Evolutionary conservation across 805 yeast species (phyloP).

Genomic region (Monosporozyma unispora): DNA sequence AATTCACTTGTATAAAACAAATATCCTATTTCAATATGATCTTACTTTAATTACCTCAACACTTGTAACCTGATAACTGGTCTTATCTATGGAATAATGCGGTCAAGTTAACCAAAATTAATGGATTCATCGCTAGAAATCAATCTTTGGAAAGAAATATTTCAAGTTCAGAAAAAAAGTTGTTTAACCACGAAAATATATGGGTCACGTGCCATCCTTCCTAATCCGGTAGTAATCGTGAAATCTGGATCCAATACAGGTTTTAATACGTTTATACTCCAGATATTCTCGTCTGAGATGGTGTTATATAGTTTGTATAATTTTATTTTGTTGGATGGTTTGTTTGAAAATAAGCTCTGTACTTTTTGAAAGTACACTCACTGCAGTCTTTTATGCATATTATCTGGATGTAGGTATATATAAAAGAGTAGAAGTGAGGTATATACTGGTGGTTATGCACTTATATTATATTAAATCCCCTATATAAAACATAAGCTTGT

Average conservation of each 20-base stretch:
- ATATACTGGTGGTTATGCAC: too few relatives aligned
- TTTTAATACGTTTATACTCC: neutral
- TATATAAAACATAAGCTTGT: too few relatives aligned
- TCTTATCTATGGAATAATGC: neutral
- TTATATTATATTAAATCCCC: too few relatives aligned
- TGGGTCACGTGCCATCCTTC: neutral
- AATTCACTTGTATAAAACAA: neutral
- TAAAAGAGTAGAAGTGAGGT: too few relatives aligned
- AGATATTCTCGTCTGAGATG: neutral
- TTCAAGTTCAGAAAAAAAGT: neutral
- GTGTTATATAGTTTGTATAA: too few relatives aligned
- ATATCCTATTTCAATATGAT: neutral
- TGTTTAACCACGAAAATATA: neutral
- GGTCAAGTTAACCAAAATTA: neutral
- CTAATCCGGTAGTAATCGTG: neutral
- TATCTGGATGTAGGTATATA: too few relatives aligned
- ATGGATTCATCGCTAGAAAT: neutral
- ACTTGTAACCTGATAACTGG: neutral
- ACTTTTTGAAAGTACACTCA: too few relatives aligned
- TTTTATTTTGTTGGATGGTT: neutral
- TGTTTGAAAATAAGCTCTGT: too few relatives aligned
- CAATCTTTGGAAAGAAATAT: neutral
- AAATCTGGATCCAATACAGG: neutral
- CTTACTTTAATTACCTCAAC: neutral
- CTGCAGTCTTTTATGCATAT: too few relatives aligned